Conservation (phyloP, 257 asterid genomes). For the Solanum paucissectum region DNA sequence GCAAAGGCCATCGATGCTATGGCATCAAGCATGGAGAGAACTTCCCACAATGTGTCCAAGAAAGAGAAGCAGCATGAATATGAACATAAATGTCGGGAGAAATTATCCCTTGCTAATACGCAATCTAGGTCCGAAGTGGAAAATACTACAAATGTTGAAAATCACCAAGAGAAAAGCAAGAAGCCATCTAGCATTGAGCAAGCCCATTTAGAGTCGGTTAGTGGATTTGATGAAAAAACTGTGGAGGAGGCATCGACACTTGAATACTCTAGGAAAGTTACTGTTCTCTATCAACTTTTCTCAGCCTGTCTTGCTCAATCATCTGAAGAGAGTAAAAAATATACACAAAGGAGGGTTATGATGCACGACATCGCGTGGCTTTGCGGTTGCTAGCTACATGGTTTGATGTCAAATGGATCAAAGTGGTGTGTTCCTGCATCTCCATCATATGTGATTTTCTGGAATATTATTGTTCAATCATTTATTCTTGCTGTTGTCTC, state of each 20-base stretch:
- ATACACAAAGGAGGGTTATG: conserved; percentile 58
- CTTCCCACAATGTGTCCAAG: conserved; percentile 33
- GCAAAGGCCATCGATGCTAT: conserved; percentile 54
- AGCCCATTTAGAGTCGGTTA: conserved; percentile 14
- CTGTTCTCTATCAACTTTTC: conserved; percentile 69
- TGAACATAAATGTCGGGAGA: conserved; percentile 61
- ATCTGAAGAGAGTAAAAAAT: conserved; percentile 37
- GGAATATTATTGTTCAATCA: not conserved
- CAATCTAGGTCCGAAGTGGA: conserved; percentile 22
- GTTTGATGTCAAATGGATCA: conserved; percentile 75
- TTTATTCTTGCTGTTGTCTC: not conserved
- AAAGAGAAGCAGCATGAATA: conserved; percentile 60
- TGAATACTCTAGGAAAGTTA: conserved; percentile 51
- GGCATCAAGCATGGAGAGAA: conserved; percentile 54
- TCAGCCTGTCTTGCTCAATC: conserved; percentile 69
- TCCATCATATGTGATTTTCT: not conserved
- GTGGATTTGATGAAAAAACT: conserved; percentile 43
- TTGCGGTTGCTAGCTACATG: conserved; percentile 78
- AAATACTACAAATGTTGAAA: conserved; percentile 8
- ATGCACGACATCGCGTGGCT: conserved; percentile 80
- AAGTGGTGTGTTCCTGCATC: conserved; percentile 39
- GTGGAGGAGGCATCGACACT: conserved; percentile 50
- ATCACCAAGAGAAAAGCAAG: conserved; percentile 20
- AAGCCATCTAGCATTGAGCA: conserved; percentile 31
- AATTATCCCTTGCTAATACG: conserved; percentile 31